Percentiles rank a stretch among this genome's conserved stretches.
phyloP scores from a whole-genome alignment of 768 basidiomycete genomes.

The Lactifluus piperatus region DNA sequence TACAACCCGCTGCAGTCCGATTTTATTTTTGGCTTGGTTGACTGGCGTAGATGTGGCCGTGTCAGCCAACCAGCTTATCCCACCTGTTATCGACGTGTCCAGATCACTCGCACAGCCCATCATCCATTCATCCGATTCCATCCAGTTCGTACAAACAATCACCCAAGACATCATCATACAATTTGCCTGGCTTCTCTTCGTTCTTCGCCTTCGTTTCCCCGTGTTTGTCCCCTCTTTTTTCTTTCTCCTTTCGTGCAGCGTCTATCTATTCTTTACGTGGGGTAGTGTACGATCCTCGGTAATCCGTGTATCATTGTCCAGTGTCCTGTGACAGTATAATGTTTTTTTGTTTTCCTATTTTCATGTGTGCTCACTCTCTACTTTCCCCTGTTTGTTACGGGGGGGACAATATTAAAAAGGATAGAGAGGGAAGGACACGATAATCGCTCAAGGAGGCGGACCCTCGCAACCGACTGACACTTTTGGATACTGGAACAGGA shows the following conservation, averaged over 20 bases:
- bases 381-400: background rate
- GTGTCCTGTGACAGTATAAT: slow-evolving; percentile 18
- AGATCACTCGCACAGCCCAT: background rate
- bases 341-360: background rate
- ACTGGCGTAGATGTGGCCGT: slow-evolving; percentile 12
- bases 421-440: background rate
- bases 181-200: background rate
- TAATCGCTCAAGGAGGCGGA: background rate
- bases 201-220: background rate
- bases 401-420: too few relatives aligned
- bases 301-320: slow-evolving; percentile 17
- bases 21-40: background rate
- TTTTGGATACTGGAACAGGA: too few relatives aligned
- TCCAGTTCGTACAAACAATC: background rate
- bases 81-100: slow-evolving; percentile 2
- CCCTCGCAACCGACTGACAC: too few relatives aligned
- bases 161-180: background rate
- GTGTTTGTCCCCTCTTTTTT: background rate
- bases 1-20: background rate
- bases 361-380: background rate
- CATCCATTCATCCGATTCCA: slow-evolving; percentile 1
- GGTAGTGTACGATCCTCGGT: slow-evolving; percentile 16
- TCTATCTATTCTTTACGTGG: slow-evolving; percentile 14
- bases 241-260: slow-evolving; percentile 4
- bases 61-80: slow-evolving; percentile 5